Percentiles rank a stretch among this genome's conserved stretches.
These are phyloP conservation scores for Geotrichum histeridarum DNA, from an alignment of 1,139 yeast genomes.

Conservation along the genomic window DNA sequence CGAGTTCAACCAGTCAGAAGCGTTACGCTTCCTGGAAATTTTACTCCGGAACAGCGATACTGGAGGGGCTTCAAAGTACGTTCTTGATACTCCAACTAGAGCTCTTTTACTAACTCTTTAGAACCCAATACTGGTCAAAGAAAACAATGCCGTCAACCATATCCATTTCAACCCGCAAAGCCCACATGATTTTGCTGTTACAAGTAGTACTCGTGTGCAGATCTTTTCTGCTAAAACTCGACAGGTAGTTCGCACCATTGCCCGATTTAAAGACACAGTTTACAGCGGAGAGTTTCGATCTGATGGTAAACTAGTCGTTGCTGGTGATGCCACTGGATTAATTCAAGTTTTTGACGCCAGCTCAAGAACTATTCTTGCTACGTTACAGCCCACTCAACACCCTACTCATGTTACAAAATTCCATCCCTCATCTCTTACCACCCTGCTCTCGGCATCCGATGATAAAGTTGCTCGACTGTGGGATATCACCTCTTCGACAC, in stretches of 20 bases:
- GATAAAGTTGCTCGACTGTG: constrained; percentile 81
- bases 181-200: constrained; percentile 91
- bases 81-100: neutral
- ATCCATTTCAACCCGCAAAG: constrained; percentile 79
- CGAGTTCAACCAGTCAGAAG: constrained; percentile 65
- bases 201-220: constrained; percentile 87
- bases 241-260: constrained; percentile 81
- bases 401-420: constrained; percentile 95
- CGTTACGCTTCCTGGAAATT: constrained; percentile 74
- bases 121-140: constrained; percentile 85
- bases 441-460: constrained; percentile 83
- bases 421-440: constrained; percentile 67
- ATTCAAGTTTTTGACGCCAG: constrained; percentile 81
- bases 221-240: constrained; percentile 88
- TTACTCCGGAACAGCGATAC: constrained; percentile 90
- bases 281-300: constrained; percentile 76
- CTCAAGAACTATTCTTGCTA: constrained; percentile 73
- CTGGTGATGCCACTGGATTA: constrained; percentile 84
- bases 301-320: constrained; percentile 79
- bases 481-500: constrained; percentile 75
- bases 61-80: constrained; percentile 70
- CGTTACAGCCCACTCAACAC: constrained; percentile 73
- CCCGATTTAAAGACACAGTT: constrained; percentile 87
- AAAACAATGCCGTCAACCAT: constrained; percentile 85
- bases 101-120: constrained; percentile 8